These are phyloP conservation scores for Diplocarpon mali DNA, from an alignment of 2,329 filamentous ascomycete species.

Conservation along the genomic window DNA sequence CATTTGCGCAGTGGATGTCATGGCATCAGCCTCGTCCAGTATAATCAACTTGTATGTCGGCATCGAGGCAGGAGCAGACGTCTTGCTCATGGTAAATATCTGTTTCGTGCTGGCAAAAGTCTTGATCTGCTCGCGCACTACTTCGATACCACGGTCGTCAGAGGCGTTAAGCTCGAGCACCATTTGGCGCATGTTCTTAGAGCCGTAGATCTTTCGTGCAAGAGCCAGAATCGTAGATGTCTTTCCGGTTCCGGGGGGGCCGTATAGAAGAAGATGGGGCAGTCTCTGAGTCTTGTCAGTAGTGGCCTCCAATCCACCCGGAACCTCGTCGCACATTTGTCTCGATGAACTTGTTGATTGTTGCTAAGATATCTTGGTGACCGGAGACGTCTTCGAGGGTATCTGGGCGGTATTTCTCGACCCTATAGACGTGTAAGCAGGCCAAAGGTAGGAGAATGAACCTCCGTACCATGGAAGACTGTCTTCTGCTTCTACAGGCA, in stretches of 20 bases:
- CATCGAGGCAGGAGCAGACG: slow-evolving; percentile 39
- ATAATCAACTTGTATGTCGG: slow-evolving; percentile 92
- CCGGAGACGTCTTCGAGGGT: slow-evolving; percentile 88
- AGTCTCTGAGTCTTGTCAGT: slow-evolving; percentile 44
- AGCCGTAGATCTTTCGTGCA: slow-evolving; percentile 83
- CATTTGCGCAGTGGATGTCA: slow-evolving; percentile 99
- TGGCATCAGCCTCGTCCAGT: slow-evolving; percentile 96
- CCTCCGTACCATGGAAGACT: slow-evolving; percentile 70
- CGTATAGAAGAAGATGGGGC: slow-evolving; percentile 92
- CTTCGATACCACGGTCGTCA: slow-evolving; percentile 94
- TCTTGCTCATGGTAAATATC: slow-evolving; percentile 66
- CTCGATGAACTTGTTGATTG: slow-evolving; percentile 96
- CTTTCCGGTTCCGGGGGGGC: slow-evolving; percentile 92
- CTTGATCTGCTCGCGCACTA: slow-evolving; percentile 98
- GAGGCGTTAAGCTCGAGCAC: slow-evolving; percentile 95
- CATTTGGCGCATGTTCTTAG: slow-evolving; percentile 93
- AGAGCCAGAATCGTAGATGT: slow-evolving; percentile 93
- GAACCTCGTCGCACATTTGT: slow-evolving; percentile 49
- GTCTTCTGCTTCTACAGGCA: slow-evolving; percentile 89
- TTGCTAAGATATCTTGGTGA: slow-evolving; percentile 92
- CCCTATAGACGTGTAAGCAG: slow-evolving; percentile 41
- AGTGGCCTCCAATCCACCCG: background rate
- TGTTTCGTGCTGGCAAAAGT: slow-evolving; percentile 97
- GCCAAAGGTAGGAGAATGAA: background rate
- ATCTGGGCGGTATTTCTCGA: slow-evolving; percentile 91